Conservation (phyloP, 1,284 basidiomycete species). For the Microbotryomycetes sp. region DNA sequence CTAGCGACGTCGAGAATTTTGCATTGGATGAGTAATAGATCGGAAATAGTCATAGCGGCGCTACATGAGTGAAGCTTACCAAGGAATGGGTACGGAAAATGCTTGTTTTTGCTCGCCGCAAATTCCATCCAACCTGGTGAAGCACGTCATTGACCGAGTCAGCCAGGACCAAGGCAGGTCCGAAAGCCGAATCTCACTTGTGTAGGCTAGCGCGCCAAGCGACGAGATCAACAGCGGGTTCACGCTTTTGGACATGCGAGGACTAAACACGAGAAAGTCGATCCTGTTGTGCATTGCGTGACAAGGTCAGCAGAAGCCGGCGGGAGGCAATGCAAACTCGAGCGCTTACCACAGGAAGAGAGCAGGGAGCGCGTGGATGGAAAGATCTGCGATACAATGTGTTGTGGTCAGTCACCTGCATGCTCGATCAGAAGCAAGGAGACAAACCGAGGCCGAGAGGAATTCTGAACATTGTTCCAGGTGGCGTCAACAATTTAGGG, state of each 20-base stretch:
- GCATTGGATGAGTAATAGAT: neutral
- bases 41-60: neutral
- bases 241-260: slow-evolving; percentile 24
- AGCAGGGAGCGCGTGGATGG: slow-evolving; percentile 22
- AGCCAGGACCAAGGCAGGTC: neutral
- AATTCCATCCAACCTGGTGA: slow-evolving; percentile 28
- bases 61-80: neutral
- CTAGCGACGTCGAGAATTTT: neutral
- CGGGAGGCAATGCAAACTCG: neutral
- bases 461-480: slow-evolving; percentile 19
- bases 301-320: neutral
- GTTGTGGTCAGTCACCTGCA: too few species aligned
- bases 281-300: neutral
- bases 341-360: slow-evolving; percentile 23
- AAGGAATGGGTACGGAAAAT: slow-evolving; percentile 21
- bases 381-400: slow-evolving; percentile 4
- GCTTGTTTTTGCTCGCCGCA: slow-evolving; percentile 21
- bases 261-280: slow-evolving; percentile 32
- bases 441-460: slow-evolving; percentile 17
- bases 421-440: too few species aligned
- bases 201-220: slow-evolving; percentile 3
- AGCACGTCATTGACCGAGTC: neutral
- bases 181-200: neutral
- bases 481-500: slow-evolving; percentile 26
- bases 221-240: slow-evolving; percentile 18